Conservation (phyloP, 2,329 filamentous ascomycete genomes). For the Aspergillus neoniger region DNA sequence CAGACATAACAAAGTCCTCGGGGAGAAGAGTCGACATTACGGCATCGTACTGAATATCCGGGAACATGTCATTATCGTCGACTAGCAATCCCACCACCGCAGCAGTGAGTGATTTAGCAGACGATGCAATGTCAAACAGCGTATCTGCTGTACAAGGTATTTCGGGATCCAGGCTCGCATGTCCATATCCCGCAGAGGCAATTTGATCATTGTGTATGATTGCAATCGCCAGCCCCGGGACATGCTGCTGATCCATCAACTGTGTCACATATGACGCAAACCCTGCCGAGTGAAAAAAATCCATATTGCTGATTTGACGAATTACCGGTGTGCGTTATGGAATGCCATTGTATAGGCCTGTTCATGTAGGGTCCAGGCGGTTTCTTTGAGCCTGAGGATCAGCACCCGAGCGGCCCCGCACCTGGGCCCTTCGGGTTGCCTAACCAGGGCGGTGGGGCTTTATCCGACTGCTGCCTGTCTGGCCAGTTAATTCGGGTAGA, state of each 20-base stretch:
- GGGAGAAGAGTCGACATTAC: slow-evolving; percentile 51
- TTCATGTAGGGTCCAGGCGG: background rate
- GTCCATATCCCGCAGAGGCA: slow-evolving; percentile 21
- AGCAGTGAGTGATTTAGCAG: slow-evolving; percentile 30
- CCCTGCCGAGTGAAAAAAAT: slow-evolving; percentile 12
- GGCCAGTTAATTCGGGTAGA: too few relatives aligned
- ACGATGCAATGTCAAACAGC: slow-evolving; percentile 28
- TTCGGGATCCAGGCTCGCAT: slow-evolving; percentile 17
- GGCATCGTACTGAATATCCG: slow-evolving; percentile 50
- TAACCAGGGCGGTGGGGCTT: too few relatives aligned
- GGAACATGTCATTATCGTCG: slow-evolving; percentile 35
- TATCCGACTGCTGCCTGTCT: too few relatives aligned
- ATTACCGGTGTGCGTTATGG: too few relatives aligned
- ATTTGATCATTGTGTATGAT: slow-evolving; percentile 18
- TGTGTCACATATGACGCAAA: slow-evolving; percentile 13
- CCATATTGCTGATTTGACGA: slow-evolving; percentile 7
- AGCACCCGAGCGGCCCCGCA: too few relatives aligned
- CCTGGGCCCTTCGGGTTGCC: too few relatives aligned
- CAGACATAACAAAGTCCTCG: slow-evolving; percentile 55
- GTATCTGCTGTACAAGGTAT: slow-evolving; percentile 25
- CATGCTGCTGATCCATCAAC: slow-evolving; percentile 19
- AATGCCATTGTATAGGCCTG: background rate
- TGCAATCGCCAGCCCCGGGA: slow-evolving; percentile 25
- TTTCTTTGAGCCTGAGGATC: background rate
- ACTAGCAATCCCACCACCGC: slow-evolving; percentile 44